Percentiles rank a stretch among this genome's conserved stretches.
phyloP scores from a whole-genome alignment of 2,329 filamentous ascomycete species.

The Pleurostoma richardsiae region DNA sequence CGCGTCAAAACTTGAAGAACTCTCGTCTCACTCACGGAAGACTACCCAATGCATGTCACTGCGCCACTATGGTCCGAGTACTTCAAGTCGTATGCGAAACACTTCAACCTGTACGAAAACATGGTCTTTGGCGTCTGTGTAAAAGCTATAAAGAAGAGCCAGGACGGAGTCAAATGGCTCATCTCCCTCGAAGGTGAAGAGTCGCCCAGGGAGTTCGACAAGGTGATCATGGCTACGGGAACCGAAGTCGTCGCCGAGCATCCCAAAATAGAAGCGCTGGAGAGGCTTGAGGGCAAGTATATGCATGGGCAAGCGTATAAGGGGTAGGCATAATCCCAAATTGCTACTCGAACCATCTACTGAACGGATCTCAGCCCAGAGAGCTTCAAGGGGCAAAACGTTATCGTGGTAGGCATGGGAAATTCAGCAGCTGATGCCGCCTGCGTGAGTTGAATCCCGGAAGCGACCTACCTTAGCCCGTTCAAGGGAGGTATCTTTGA shows the following conservation, averaged over 20 bases:
- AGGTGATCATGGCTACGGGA: constrained; percentile 8
- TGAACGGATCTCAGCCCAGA: not conserved
- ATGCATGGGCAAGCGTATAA: constrained; percentile 11
- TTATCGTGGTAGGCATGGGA: constrained; percentile 6
- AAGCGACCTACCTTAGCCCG: too few relatives aligned
- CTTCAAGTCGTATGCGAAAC: constrained; percentile 5
- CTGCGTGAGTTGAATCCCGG: too few relatives aligned
- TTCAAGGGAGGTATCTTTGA: too few relatives aligned
- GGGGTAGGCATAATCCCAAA: not conserved
- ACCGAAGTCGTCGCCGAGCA: constrained; percentile 1
- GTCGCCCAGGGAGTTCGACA: constrained; percentile 3
- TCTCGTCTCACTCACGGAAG: constrained; percentile 15
- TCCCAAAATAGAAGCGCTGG: constrained; percentile 6
- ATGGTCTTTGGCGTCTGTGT: too few relatives aligned
- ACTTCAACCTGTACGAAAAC: constrained; percentile 18
- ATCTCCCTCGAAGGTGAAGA: too few relatives aligned
- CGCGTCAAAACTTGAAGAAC: not conserved
- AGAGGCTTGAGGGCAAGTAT: constrained; percentile 10
- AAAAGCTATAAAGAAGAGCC: too few relatives aligned
- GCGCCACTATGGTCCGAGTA: too few relatives aligned
- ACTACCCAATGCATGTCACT: constrained; percentile 11
- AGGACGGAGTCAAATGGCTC: too few relatives aligned
- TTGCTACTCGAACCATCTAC: not conserved
- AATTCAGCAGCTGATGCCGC: too few relatives aligned
- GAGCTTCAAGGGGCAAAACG: constrained; percentile 9